Base-by-base conservation (phyloP, 2,329 filamentous ascomycete genomes). In the Pseudonectria buxi region DNA sequence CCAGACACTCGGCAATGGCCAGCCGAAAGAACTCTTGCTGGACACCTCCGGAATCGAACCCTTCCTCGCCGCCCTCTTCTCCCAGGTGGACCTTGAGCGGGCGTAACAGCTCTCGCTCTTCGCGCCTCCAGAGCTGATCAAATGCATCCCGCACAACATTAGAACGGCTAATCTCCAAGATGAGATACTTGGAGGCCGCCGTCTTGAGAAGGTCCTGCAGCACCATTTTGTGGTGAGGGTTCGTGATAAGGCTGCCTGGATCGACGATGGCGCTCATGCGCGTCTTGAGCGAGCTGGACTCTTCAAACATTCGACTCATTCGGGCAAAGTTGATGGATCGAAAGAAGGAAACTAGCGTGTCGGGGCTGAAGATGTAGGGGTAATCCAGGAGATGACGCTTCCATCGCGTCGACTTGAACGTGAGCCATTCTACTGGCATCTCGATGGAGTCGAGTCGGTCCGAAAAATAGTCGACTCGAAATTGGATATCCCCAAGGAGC, bases 1-100 rank as follows among this genome's bases (percentile, higher is more conserved):
- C 72, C 30, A 96, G 72, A 4, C 84, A 85, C 53, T 94, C 82
- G 1, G 78, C 77, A 48, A 95, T 80, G 13, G 86, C 79, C 18
- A 95, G 64, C 12, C 87, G 79, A 64, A 98, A 96, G 57, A 95
- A 96, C 45, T 98, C 92, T 56, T 95, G 89, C 50, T 95, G 90
- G 1, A 98, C 89, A 44, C 92, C 92, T 28, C 92, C 92, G 32
- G 90, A 87, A 58, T 98, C 92, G 24, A 94, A 78, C 0, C 92
- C 92, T 56, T 94, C 81, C 58, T 96, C 92, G 22, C 87, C 86
- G 35, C 72, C 71, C 24, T 86, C 81, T 54, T 87, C 83, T 4
- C 88, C 88, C 38, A 96, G 76, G 33, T 86, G 81, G 7, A 98
- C 82, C 52, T 95, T 95, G 24, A 98, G 64, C 1, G 92, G 92